Evolutionary conservation across 1,139 yeast genomes (phyloP), one percentile per base, ranked within the genome.

Genomic region (Yamadazyma jaroonii): DNA sequence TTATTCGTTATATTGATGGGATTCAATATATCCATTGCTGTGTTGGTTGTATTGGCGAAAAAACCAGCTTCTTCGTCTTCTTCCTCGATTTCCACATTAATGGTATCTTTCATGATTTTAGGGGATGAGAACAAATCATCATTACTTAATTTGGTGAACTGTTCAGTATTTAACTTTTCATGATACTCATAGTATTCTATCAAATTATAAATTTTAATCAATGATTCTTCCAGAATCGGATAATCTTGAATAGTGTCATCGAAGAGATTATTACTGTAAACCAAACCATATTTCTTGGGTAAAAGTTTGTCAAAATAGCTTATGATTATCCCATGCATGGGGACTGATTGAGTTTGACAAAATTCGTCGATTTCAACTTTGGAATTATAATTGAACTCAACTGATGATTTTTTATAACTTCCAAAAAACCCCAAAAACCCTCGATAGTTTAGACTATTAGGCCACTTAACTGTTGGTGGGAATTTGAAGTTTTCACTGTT

Each of bases 1-100:
- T 58, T 63, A 40, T 62, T 66, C 3, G 74, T 64, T 15, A 67
- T 45, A 36, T 52, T 61, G 5, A 63, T 42, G 0, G 74, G 74
- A 38, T 65, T 57, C 13, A 67, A 48, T 31, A 62, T 41, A 11
- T 61, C 67, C 13, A 60, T 42, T 2, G 67, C 64, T 0, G 57
- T 44, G 10, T 38, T 40, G 1, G 56, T 49, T 1, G 50, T 37
- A 14, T 48, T 40, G 24, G 37, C 29, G 4, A 48, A 30, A 24
- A 45, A 38, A 29, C 35, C 39, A 4, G 30, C 20, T 7, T 38
- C 45, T 10, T 34, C 42, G n/a, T 37, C 43, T 13, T 38, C 43
- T 20, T 30, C 37, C 14, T 43, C 46, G 9, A 42, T 9, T 31
- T 47, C 51, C 6, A 38, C 31, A 35, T 47, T 41, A 12, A 48